Base-by-base conservation (phyloP, 805 yeast genomes). In the Spathaspora hagerdaliae region DNA sequence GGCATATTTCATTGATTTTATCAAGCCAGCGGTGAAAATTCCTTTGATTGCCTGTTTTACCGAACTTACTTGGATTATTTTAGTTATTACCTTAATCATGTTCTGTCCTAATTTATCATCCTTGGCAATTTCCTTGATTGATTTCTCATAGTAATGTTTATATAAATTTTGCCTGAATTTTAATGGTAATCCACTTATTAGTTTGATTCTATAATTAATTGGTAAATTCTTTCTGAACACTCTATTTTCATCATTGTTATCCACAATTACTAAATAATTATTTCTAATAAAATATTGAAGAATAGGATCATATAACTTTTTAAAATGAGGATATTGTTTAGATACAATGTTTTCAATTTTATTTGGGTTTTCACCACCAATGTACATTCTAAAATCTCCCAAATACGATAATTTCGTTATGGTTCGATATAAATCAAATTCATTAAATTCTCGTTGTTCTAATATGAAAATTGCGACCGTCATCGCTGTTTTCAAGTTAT, bases 341-440 rank as follows among this genome's bases (percentile, higher is more conserved):
- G 65, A 61, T 3, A 94, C 98, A 50, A 94, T 94, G 60, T 94
- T 94, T 41, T 73, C 70, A 36, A 91, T 87, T 63, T 94, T 94
- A 55, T 83, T 75, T 5, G 97, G 97, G 61, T 94, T 87, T 63
- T 94, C 99, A 1, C 97, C 98, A 8, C 88, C 87, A 27, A 91
- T 69, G 37, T 75, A 71, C 78, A 89, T 83, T 54, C 99, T 78
- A 27, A 90, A 84, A 61, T 94, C 99, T 14, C 99, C 99, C 62
- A 82, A 67, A 59, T 94, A 94, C 15, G 96, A 87, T 13, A 94
- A 65, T 11, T 81, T 78, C 0, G 97, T 84, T 39, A 94, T 85
- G 51, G 81, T 82, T 57, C 78, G 80, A 67, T 83, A 94, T 32
- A 94, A 75, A 34, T 83, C 79, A n/a, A 66, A 62, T 51, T 83